Conservation (phyloP, 2,329 filamentous ascomycete species). For the Zymoseptoria crescenta region DNA sequence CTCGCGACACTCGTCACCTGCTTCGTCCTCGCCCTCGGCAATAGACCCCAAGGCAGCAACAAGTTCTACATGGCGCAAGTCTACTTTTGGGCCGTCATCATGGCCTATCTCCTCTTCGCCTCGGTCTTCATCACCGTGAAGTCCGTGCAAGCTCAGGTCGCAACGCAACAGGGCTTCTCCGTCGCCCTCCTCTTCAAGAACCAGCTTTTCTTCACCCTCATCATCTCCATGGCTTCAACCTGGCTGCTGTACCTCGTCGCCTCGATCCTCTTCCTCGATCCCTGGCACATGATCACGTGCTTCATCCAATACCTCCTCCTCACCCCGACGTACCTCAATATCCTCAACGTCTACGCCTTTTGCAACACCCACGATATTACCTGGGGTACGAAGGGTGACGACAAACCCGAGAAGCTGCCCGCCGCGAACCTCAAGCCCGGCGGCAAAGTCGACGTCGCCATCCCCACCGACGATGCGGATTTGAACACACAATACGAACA, state of each 20-base stretch:
- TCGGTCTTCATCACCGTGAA: constrained; percentile 88
- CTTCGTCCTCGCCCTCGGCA: constrained; percentile 90
- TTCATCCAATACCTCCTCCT: constrained; percentile 91
- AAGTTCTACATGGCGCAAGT: constrained; percentile 94
- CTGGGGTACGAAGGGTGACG: constrained; percentile 96
- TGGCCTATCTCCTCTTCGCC: constrained; percentile 93
- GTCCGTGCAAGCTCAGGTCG: constrained; percentile 67
- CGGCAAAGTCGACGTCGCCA: constrained; percentile 84
- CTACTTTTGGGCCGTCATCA: constrained; percentile 95
- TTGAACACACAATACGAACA: constrained; percentile 90
- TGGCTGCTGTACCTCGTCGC: constrained; percentile 89
- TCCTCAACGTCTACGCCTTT: constrained; percentile 97
- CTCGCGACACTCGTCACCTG: constrained; percentile 85
- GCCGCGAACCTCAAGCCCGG: constrained; percentile 85
- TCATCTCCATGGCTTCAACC: constrained; percentile 84
- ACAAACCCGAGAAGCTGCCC: constrained; percentile 85
- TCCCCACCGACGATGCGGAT: constrained; percentile 84
- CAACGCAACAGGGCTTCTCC: constrained; percentile 52
- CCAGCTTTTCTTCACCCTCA: constrained; percentile 82
- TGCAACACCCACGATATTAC: constrained; percentile 98
- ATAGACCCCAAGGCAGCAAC: constrained; percentile 87
- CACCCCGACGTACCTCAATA: constrained; percentile 95
- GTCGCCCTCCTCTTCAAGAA: constrained; percentile 74
- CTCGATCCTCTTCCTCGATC: constrained; percentile 91
- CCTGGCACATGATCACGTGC: constrained; percentile 97